phyloP scores from a whole-genome alignment of 345 rosid species.

The Boechera retrofracta region DNA sequence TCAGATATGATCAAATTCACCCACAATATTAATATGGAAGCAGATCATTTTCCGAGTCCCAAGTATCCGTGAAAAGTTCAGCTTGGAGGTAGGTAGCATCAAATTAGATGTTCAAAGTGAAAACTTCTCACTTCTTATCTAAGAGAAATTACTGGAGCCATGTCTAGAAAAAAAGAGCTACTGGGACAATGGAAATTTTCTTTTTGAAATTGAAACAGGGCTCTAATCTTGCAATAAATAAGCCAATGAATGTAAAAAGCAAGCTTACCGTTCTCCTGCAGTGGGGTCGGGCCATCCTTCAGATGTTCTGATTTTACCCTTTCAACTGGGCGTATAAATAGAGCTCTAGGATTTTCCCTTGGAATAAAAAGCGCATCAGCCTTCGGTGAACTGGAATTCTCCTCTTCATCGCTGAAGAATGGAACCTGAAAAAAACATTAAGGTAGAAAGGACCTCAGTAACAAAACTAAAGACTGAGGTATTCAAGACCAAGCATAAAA shows the following conservation, averaged over 20 bases:
- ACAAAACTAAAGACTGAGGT: slow-evolving; percentile 8
- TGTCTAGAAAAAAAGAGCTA: not conserved
- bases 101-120: not conserved
- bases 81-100: not conserved
- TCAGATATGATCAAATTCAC: slow-evolving; percentile 19
- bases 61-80: not conserved
- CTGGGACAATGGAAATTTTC: not conserved
- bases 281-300: slow-evolving; percentile 50
- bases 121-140: slow-evolving; percentile 19
- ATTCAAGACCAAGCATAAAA: slow-evolving; percentile 19
- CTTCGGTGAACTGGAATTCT: slow-evolving; percentile 79
- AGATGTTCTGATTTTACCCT: slow-evolving; percentile 60
- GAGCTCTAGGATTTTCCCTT: slow-evolving; percentile 91
- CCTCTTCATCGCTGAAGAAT: slow-evolving; percentile 83
- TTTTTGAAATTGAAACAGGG: not conserved
- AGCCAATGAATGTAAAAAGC: slow-evolving; percentile 6
- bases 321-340: slow-evolving; percentile 70
- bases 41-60: not conserved
- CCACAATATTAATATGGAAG: not conserved
- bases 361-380: slow-evolving; percentile 89
- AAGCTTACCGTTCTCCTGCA: slow-evolving; percentile 60
- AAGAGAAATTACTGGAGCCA: slow-evolving; percentile 17
- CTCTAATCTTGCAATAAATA: not conserved
- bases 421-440: slow-evolving; percentile 67
- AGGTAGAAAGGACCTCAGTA: slow-evolving; percentile 21